These are phyloP conservation scores for Fusarium phyllophilum DNA, from an alignment of 2,329 filamentous ascomycete genomes.

Conservation along the genomic window DNA sequence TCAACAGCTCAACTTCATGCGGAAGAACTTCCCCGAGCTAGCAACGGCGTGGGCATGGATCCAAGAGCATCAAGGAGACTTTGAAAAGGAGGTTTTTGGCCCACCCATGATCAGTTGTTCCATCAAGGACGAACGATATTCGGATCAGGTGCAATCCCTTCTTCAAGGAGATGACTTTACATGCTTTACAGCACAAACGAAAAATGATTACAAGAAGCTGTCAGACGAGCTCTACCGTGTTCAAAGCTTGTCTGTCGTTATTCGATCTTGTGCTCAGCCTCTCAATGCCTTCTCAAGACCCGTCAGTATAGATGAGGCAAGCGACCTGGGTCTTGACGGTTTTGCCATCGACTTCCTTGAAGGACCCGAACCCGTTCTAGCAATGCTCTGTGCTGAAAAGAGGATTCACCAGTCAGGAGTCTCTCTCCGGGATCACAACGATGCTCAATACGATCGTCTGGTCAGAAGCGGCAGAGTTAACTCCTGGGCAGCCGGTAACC, in stretches of 20 bases:
- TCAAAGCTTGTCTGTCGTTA: conserved; percentile 75
- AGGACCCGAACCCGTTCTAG: conserved; percentile 84
- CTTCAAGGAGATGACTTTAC: conserved; percentile 63
- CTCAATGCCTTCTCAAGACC: conserved; percentile 66
- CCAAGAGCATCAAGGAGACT: conserved; percentile 72
- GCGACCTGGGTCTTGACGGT: conserved; percentile 74
- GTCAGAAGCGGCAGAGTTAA: conserved; percentile 66
- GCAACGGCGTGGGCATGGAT: conserved; percentile 84
- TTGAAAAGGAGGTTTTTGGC: conserved; percentile 81
- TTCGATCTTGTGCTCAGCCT: conserved; percentile 69
- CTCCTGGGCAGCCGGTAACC: conserved; percentile 75
- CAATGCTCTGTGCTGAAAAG: conserved; percentile 84
- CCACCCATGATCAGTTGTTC: conserved; percentile 85
- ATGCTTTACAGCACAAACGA: conserved; percentile 82
- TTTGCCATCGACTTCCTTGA: conserved; percentile 82
- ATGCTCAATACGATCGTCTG: conserved; percentile 75
- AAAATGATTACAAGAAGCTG: conserved; percentile 78
- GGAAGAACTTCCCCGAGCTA: conserved; percentile 69
- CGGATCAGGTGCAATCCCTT: conserved; percentile 64
- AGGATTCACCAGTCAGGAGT: conserved; percentile 76
- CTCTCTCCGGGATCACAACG: conserved; percentile 68
- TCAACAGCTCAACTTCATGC: conserved; percentile 75
- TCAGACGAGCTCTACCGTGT: conserved; percentile 70
- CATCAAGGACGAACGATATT: conserved; percentile 76
- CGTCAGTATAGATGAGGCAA: conserved; percentile 65